phyloP scores from a whole-genome alignment of 129 eudicot species.

The Deinandra increscens region DNA sequence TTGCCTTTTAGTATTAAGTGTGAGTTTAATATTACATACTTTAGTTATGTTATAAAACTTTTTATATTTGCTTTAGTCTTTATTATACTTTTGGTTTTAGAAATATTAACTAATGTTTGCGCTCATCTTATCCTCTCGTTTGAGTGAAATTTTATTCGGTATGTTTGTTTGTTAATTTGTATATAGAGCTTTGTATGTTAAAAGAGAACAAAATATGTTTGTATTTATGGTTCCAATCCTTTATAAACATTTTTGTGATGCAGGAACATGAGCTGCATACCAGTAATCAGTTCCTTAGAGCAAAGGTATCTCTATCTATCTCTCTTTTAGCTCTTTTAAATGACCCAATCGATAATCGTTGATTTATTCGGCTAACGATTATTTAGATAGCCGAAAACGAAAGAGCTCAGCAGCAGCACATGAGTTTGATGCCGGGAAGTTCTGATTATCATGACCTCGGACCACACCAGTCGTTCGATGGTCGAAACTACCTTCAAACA shows the following conservation, averaged over 20 bases:
- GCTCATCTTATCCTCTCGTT: no score
- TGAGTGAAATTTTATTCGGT: no score
- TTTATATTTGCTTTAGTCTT: no score
- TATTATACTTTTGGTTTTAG: no score
- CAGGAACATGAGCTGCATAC: conserved; percentile 89
- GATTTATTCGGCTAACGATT: neutral
- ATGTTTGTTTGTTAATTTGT: neutral
- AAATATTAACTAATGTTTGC: no score
- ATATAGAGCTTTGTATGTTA: neutral
- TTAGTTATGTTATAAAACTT: no score
- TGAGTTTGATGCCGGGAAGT: conserved; percentile 89
- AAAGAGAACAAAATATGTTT: neutral
- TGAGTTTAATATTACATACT: no score
- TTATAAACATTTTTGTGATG: conserved; percentile 18
- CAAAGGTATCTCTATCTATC: conserved; percentile 51
- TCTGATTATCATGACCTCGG: conserved; percentile 51
- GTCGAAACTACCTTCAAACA: conserved; percentile 66
- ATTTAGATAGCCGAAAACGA: conserved; percentile 74
- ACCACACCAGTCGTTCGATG: conserved; percentile 48
- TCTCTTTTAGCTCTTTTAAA: no score
- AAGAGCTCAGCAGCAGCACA: conserved; percentile 81
- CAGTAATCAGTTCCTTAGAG: conserved; percentile 79
- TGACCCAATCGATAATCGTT: neutral
- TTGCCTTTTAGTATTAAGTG: no score
- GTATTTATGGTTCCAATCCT: neutral